phyloP scores from a whole-genome alignment of 768 basidiomycete genomes.

The Dioszegia hungarica region DNA sequence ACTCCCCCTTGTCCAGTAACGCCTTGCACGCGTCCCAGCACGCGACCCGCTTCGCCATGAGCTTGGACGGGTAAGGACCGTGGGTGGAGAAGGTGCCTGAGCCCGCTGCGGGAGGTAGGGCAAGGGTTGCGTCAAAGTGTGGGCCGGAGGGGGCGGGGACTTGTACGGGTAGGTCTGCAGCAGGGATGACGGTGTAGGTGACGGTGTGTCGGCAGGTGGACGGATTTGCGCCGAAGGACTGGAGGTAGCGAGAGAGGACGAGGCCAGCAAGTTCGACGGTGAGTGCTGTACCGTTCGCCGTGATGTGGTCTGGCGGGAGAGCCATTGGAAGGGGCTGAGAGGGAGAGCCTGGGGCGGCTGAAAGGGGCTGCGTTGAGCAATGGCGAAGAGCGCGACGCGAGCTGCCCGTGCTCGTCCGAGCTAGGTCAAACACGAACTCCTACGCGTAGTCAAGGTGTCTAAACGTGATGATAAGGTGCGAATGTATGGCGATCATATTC shows the following conservation, averaged over 20 bases:
- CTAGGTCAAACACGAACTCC: too few species aligned
- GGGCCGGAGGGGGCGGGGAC: slow-evolving; percentile 14
- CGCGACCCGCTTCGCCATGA: slow-evolving; percentile 23
- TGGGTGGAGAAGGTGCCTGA: not conserved
- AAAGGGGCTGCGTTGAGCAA: too few species aligned
- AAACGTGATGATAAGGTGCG: too few species aligned
- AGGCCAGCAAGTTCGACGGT: slow-evolving; percentile 16
- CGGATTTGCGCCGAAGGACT: slow-evolving; percentile 18
- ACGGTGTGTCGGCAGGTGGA: not conserved
- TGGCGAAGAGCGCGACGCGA: too few species aligned
- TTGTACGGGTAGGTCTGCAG: not conserved
- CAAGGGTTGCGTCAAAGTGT: slow-evolving; percentile 14
- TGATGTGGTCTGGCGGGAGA: not conserved
- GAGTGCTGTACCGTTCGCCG: slow-evolving; percentile 10
- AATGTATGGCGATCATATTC: too few species aligned
- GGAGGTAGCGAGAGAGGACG: slow-evolving; percentile 12
- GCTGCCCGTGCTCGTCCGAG: too few species aligned
- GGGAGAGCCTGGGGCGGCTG: too few species aligned
- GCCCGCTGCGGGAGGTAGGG: slow-evolving; percentile 8
- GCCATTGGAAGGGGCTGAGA: too few species aligned
- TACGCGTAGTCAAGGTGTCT: too few species aligned
- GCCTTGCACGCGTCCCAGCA: slow-evolving; percentile 11
- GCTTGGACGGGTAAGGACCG: slow-evolving; percentile 12
- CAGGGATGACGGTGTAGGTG: slow-evolving; percentile 3
- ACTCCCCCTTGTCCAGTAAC: slow-evolving; percentile 15